Evolutionary conservation across 164 flowering plant genomes (phyloP).

Genomic region (Vitis rupestris): DNA sequence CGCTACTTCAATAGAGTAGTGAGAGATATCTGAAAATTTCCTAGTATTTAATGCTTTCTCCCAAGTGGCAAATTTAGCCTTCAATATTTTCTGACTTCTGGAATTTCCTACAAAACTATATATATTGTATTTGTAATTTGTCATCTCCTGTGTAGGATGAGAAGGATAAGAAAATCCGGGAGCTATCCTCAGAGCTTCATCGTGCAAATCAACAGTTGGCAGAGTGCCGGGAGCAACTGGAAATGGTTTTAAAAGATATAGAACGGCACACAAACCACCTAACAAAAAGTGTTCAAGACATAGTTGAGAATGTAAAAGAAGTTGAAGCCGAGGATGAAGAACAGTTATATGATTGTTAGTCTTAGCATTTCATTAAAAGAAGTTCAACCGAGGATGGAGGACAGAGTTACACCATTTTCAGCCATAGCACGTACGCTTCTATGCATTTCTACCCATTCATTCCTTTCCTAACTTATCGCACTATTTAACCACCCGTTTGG

Average conservation of each 20-base stretch:
- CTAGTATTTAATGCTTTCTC: too few relatives aligned
- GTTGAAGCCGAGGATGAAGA: slow-evolving; percentile 1
- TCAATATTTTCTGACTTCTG: too few relatives aligned
- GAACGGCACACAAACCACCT: background rate
- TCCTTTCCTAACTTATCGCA: too few relatives aligned
- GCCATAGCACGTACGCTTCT: too few relatives aligned
- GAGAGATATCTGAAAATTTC: too few relatives aligned
- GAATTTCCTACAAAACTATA: background rate
- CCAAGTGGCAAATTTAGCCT: too few relatives aligned
- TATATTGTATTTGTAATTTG: background rate
- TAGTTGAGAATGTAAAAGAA: slow-evolving; percentile 3
- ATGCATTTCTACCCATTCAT: too few relatives aligned
- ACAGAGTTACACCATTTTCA: too few relatives aligned
- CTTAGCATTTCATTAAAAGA: background rate
- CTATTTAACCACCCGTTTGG: too few relatives aligned
- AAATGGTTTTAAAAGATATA: slow-evolving; percentile 4
- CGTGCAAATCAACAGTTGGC: background rate
- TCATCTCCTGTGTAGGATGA: slow-evolving; percentile 4
- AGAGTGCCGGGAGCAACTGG: background rate
- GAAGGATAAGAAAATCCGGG: slow-evolving; percentile 10
- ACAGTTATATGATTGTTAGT: background rate
- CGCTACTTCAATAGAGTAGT: too few relatives aligned
- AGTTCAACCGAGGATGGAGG: too few relatives aligned
- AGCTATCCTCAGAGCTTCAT: slow-evolving; percentile 5
- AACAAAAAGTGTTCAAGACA: background rate